Evolutionary conservation across 192 early-diverging fungal species (phyloP).

Genomic region (Nowakowskiella sp.): DNA sequence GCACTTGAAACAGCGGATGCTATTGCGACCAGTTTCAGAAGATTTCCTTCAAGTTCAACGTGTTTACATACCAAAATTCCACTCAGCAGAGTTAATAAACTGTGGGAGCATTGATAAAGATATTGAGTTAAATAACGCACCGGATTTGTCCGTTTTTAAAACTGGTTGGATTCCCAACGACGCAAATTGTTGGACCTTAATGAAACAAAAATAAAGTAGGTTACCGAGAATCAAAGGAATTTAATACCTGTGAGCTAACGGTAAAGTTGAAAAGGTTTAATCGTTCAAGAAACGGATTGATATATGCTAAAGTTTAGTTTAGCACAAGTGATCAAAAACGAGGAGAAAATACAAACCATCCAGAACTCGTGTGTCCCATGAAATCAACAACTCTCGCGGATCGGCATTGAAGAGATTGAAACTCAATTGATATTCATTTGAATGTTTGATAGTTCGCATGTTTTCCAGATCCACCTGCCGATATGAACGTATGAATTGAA

Average conservation of each 20-base stretch:
- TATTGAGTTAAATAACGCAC: slow-evolving; percentile 28
- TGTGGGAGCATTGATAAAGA: slow-evolving; percentile 66
- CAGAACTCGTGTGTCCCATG: slow-evolving; percentile 78
- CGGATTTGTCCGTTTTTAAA: background rate
- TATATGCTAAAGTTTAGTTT: slow-evolving; percentile 31
- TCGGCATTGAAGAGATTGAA: slow-evolving; percentile 84
- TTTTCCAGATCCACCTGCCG: slow-evolving; percentile 16
- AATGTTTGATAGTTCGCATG: slow-evolving; percentile 75
- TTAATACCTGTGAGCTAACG: slow-evolving; percentile 57
- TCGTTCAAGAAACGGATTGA: slow-evolving; percentile 65
- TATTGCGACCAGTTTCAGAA: slow-evolving; percentile 9
- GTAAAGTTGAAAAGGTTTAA: slow-evolving; percentile 67
- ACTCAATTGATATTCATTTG: slow-evolving; percentile 72
- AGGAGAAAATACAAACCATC: slow-evolving; percentile 29
- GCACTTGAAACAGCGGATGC: slow-evolving; percentile 75
- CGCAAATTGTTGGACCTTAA: slow-evolving; percentile 70
- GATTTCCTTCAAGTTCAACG: background rate
- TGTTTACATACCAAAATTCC: slow-evolving; percentile 70
- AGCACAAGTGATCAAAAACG: background rate
- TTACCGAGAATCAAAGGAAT: background rate
- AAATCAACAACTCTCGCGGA: slow-evolving; percentile 52
- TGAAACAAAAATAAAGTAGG: background rate
- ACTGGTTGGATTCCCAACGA: slow-evolving; percentile 62
- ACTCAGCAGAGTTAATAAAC: slow-evolving; percentile 94
- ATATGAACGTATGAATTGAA: background rate